Base-by-base conservation (phyloP, 179 eudicot genomes). In the Heliamphora pulchella region DNA sequence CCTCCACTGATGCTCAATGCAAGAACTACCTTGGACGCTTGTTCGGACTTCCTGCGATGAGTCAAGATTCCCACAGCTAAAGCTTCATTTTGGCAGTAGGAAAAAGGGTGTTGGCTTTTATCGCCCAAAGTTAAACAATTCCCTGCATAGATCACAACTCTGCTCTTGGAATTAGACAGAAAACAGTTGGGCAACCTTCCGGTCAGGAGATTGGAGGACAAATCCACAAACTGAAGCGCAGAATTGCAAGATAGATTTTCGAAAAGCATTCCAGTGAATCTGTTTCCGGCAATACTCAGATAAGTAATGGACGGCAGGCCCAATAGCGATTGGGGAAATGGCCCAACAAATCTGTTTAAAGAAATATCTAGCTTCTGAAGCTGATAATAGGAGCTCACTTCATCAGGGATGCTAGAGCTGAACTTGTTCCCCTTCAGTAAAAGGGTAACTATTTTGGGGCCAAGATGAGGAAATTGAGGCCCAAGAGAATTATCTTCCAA, bases 1-100 rank as follows among this genome's bases (percentile, higher is more conserved):
- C 94, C 96, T 17, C 90, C 90, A 64, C 72, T 83, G 14, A 91
- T 87, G 82, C 91, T 89, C 4, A 88, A 71, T 31, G 83, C 92
- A 72, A 91, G 83, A 72, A 85, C 83, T 1, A 79, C 78, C 86
- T 86, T 86, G n/a, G 87, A 82, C 64, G 53, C 71, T 51, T 76
- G 82, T 4, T 83, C 82, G 39, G 69, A 59, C 79, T 87, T 86
- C 79, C 80, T 81, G 41, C 41, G 82, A 51, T 79, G 84, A 73
- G 92, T 91, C 66, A 89, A 62, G 50, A 95, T 79, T 66, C 98
- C 98, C 62, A 90, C 98, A 67, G 98, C 98, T 82, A 95, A 85
- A 75, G 98, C 98, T 86, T 86, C 90, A 81, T 89, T 93, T 82
- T 84, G 87, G 82, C 98, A 95, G 74, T 80, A 91, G 17, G 93